These are phyloP conservation scores for Craspedostauros australis DNA, from an alignment of 108 stramenopile genomes.

Conservation along the genomic window DNA sequence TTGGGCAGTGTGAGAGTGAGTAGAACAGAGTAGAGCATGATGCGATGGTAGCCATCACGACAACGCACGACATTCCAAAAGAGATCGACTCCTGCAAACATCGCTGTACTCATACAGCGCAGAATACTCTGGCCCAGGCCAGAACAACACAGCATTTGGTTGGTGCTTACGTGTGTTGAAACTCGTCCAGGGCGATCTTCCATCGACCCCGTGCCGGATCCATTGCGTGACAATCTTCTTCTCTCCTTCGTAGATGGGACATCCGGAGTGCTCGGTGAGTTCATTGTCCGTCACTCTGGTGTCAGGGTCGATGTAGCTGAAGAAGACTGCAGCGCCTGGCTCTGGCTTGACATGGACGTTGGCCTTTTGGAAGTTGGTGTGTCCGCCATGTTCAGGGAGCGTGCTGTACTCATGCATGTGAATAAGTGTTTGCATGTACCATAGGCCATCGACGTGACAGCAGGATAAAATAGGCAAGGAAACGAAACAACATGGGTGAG, in stretches of 20 bases:
- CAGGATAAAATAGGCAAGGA: neutral
- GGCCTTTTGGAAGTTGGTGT: conserved; percentile 87
- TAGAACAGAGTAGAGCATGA: too few species aligned
- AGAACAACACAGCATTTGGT: too few species aligned
- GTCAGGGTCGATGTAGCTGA: conserved; percentile 78
- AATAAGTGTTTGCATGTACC: neutral
- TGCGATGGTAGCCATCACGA: too few species aligned
- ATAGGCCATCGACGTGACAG: neutral
- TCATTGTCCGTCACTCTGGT: conserved; percentile 61
- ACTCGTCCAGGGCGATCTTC: conserved; percentile 77
- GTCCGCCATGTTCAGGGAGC: conserved; percentile 72
- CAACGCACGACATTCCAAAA: too few species aligned
- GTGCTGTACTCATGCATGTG: too few species aligned
- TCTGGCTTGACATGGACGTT: conserved; percentile 75
- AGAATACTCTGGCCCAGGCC: too few species aligned
- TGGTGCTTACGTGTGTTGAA: conserved; percentile 80
- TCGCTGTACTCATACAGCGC: too few species aligned
- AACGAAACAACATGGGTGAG: too few species aligned
- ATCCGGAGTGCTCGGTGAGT: conserved; percentile 86
- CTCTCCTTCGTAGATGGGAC: conserved; percentile 87
- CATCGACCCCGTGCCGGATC: conserved; percentile 88
- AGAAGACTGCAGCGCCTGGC: conserved; percentile 76
- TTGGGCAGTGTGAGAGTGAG: too few species aligned
- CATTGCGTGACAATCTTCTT: conserved; percentile 97
- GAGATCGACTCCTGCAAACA: too few species aligned